Evolutionary conservation across 495 filamentous ascomycete species (phyloP).

Genomic region (Usnea hakonensis): DNA sequence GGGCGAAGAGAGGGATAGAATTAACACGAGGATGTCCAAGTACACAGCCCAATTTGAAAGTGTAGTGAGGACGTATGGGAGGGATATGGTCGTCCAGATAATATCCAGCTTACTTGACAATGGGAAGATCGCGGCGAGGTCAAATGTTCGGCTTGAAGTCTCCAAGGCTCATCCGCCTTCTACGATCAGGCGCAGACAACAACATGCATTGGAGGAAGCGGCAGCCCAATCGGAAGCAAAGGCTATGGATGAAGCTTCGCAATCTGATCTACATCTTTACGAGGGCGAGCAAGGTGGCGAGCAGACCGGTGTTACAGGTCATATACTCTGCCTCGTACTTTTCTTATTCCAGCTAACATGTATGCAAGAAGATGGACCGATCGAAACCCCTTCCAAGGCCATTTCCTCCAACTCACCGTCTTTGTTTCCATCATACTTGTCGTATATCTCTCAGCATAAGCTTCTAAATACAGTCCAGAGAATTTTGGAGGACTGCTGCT

Average conservation of each 20-base stretch:
- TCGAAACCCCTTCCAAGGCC: no score
- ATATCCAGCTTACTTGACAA: background rate
- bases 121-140: background rate
- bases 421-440: background rate
- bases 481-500: background rate
- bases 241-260: background rate
- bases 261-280: background rate
- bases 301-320: background rate
- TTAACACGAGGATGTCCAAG: background rate
- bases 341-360: background rate
- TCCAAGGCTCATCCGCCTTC: background rate
- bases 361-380: background rate
- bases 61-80: background rate
- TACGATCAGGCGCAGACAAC: conserved; percentile 14
- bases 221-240: background rate
- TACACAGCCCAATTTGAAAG: background rate
- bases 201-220: background rate
- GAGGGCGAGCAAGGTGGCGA: background rate
- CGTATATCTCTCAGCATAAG: background rate
- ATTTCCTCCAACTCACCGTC: background rate
- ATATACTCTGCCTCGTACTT: background rate
- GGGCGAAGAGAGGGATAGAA: background rate
- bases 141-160: background rate
- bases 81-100: background rate
- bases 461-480: background rate